Evolutionary conservation across 305 asterid genomes (phyloP).

Genomic region (Nicotiana rustica): DNA sequence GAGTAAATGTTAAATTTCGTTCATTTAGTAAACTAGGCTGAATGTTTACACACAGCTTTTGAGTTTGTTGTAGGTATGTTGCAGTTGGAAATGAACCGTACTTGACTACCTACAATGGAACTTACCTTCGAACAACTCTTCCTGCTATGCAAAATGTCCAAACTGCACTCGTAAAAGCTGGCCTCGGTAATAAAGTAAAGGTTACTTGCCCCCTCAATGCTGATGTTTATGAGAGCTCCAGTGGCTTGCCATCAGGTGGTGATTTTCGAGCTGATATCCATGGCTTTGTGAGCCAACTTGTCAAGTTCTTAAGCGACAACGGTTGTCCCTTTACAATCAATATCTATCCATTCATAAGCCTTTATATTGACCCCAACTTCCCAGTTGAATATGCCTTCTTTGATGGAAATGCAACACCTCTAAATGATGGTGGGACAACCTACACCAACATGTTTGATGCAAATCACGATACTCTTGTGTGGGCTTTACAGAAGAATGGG

Average conservation of each 20-base stretch:
- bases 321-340: constrained; percentile 47
- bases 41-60: constrained; percentile 1
- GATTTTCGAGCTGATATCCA: constrained; percentile 41
- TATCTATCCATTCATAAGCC: constrained; percentile 53
- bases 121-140: constrained; percentile 37
- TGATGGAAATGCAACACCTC: constrained; percentile 44
- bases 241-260: constrained; percentile 36
- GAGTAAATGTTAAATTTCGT: background rate
- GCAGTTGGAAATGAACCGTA: constrained; percentile 44
- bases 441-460: constrained; percentile 52
- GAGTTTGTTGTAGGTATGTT: constrained; percentile 36
- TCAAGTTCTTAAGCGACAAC: constrained; percentile 39
- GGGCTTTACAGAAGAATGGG: constrained; percentile 52
- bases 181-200: constrained; percentile 37
- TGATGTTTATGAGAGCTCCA: constrained; percentile 37
- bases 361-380: constrained; percentile 46
- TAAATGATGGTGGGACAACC: constrained; percentile 41
- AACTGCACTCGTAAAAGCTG: constrained; percentile 40
- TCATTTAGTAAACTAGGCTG: constrained; percentile 7
- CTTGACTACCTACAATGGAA: constrained; percentile 41
- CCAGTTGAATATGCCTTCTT: constrained; percentile 51
- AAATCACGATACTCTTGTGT: constrained; percentile 48
- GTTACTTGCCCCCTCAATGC: constrained; percentile 42
- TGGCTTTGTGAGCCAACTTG: constrained; percentile 34
- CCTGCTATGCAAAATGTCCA: constrained; percentile 42